These are phyloP conservation scores for Mycosphaerella sp. DNA, from an alignment of 2,329 filamentous ascomycete genomes.

Conservation along the genomic window DNA sequence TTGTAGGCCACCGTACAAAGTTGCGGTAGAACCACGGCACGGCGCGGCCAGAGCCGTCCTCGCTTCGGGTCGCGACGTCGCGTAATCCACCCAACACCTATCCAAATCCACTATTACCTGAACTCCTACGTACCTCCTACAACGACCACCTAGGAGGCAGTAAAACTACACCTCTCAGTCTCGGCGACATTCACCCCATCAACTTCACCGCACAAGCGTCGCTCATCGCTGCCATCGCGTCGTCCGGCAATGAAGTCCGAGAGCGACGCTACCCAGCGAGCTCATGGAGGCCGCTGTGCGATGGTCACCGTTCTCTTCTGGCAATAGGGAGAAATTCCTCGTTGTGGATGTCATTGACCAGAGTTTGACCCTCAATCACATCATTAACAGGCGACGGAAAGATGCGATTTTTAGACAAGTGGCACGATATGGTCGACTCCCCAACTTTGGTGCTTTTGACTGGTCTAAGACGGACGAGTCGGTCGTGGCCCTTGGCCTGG, in stretches of 20 bases:
- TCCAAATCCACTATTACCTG: no score
- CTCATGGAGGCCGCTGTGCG: conserved; percentile 48
- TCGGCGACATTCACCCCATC: no score
- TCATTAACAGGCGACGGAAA: not conserved
- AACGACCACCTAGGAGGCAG: no score
- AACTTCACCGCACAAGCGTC: not conserved
- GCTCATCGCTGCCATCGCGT: not conserved
- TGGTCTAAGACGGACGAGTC: conserved; percentile 54
- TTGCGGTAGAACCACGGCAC: no score
- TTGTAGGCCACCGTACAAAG: no score
- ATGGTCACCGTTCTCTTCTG: conserved; percentile 55
- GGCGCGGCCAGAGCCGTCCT: no score
- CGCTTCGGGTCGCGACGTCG: no score
- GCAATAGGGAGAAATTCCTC: conserved; percentile 51
- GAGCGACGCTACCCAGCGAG: not conserved
- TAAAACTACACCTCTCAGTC: no score
- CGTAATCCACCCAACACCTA: no score
- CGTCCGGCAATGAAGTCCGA: not conserved
- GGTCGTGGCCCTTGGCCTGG: conserved; percentile 63
- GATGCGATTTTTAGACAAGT: not conserved
- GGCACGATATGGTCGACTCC: conserved; percentile 39
- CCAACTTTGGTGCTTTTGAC: conserved; percentile 59
- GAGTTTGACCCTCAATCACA: conserved; percentile 51
- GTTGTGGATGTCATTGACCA: conserved; percentile 56
- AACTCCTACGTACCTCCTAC: no score